phyloP scores from a whole-genome alignment of 2,329 filamentous ascomycete species.

The Aureobasidium lini region DNA sequence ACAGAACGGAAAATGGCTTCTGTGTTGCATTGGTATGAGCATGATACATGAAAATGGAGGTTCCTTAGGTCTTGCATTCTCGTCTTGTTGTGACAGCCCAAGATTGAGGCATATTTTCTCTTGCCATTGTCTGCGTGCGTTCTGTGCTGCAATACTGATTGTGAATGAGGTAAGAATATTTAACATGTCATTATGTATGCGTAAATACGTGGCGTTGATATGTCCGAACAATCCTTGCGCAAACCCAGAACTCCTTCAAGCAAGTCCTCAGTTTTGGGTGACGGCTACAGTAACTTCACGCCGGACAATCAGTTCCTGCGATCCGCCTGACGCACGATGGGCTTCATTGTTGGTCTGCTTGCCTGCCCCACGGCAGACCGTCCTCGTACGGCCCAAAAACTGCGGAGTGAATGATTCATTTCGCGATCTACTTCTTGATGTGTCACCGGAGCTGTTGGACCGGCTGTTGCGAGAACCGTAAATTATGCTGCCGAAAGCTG shows the following conservation, averaged over 20 bases:
- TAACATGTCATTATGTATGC: constrained; percentile 2
- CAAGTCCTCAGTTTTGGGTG: neutral
- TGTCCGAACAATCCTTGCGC: neutral
- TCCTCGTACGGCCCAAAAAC: constrained; percentile 3
- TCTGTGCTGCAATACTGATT: neutral
- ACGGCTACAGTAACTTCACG: constrained; percentile 6
- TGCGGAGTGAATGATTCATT: constrained; percentile 9
- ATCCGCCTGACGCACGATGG: constrained; percentile 2
- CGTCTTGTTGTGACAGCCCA: neutral
- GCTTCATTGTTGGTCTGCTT: constrained; percentile 1
- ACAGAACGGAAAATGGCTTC: neutral
- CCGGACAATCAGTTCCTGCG: constrained; percentile 8
- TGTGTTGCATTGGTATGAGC: neutral
- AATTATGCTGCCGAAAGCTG: constrained; percentile 12
- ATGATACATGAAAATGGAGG: neutral
- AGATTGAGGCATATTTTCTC: neutral
- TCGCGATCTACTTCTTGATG: neutral
- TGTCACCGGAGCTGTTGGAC: constrained; percentile 4
- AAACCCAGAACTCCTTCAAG: neutral
- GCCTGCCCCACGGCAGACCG: constrained; percentile 1
- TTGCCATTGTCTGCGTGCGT: neutral
- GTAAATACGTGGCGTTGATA: neutral
- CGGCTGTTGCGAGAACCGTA: constrained; percentile 12
- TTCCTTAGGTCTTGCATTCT: neutral
- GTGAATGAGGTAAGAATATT: neutral